phyloP scores from a whole-genome alignment of 164 flowering plant genomes.

The Sedum album region DNA sequence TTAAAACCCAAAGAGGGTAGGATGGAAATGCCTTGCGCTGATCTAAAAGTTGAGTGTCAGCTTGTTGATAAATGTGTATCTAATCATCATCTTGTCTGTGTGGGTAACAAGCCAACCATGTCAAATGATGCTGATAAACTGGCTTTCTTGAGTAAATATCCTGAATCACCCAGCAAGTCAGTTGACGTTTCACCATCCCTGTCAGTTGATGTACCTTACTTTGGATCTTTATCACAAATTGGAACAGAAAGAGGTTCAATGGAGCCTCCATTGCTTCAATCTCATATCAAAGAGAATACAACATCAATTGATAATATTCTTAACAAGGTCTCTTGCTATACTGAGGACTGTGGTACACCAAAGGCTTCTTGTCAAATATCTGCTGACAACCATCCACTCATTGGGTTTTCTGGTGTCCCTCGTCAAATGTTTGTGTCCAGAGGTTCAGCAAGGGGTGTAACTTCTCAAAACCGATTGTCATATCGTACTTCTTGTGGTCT shows the following conservation, averaged over 20 bases:
- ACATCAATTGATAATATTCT: not conserved
- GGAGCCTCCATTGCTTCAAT: not conserved
- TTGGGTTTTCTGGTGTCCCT: not conserved
- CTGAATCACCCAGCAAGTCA: not conserved
- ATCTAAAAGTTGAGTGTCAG: not conserved
- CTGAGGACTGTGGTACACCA: not conserved
- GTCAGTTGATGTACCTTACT: not conserved
- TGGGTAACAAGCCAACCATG: not conserved
- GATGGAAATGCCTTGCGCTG: not conserved
- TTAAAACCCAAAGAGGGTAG: not conserved
- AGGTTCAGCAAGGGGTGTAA: not conserved
- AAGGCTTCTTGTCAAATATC: not conserved
- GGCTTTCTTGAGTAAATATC: not conserved
- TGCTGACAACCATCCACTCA: not conserved
- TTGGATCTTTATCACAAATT: not conserved
- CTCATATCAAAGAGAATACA: not conserved
- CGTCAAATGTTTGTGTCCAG: not conserved
- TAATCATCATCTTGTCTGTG: not conserved
- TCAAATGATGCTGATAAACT: not conserved
- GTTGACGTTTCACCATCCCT: slow-evolving; percentile 1
- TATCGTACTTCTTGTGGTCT: not conserved
- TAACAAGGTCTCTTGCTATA: not conserved
- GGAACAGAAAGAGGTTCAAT: not conserved
- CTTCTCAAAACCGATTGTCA: not conserved
- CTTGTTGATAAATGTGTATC: not conserved